Evolutionary conservation across 2,329 filamentous ascomycete genomes (phyloP), one percentile per base, ranked within the genome.

Genomic region (Akanthomyces dipterigenus): DNA sequence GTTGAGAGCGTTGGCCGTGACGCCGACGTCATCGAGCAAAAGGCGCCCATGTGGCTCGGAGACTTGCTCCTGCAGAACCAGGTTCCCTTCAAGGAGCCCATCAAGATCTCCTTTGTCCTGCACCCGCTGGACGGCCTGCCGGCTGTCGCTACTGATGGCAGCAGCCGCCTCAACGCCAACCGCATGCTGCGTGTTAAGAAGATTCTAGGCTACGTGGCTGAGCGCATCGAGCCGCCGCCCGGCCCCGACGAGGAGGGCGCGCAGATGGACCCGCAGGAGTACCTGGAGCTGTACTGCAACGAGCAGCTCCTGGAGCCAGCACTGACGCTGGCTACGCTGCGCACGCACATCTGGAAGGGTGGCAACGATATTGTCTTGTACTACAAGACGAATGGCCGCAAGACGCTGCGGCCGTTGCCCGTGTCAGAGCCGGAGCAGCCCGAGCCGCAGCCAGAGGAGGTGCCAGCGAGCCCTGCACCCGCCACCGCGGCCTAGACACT

Each of bases 171-270:
- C 56, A 99, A 98, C 72, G 95, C 95, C 12, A 99, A 98, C 71
- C 86, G 93, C 60, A 98, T 99, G 95, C 81, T 99, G 55, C 85
- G 95, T 51, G 91, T 96, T 3, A 93, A 91, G 77, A 99, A 99
- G 79, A 95, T 99, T 24, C 77, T 98, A 62, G 86, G 87, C 0
- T 99, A 99, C 69, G 86, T 99, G 20, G 91, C 92, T 1, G 95
- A 99, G 74, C 84, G 93, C 60, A 93, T 99, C 62, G 93, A 98
- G 67, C 81, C 85, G 8, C 81, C 81, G n/a, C 77, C 82, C 0
- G 80, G 86, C 57, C 77, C 80, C 4, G 83, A 87, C 55, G 77
- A 82, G 11, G 78, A 85, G 14, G 24, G 22, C 22, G 36, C 36
- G 57, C 79, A 78, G 18, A 76, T 96, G 70, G 88, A 84, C 68